Base-by-base conservation (phyloP, 805 yeast species). In the Candida sithepensis region DNA sequence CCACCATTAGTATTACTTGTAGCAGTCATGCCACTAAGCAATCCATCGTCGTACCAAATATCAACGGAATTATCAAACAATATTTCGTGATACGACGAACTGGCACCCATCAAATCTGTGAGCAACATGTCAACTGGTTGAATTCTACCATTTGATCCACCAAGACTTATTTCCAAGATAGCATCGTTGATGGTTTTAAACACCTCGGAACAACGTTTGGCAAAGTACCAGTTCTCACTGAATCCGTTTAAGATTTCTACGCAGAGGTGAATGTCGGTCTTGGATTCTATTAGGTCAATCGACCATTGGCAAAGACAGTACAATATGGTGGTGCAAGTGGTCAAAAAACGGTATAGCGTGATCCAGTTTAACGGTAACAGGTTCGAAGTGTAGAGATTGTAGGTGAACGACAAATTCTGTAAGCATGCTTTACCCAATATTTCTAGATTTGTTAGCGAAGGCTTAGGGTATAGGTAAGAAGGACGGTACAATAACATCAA, bases 321-420 rank as follows among this genome's bases (percentile, higher is more conserved):
- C 2, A 77, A 54, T 18, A 77, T 64, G 1, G 77, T 71, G 19
- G 78, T 70, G 57, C 79, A 74, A n/a, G 69, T 68, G 14, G 75
- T 70, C 26, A 77, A 49, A 22, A 77, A 70, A 44, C 78, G 64
- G 52, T 73, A 71, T 9, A 74, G 55, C 1, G 79, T 73, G 19
- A 74, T 71, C 82, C 82, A 77, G 47, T 73, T 75, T 48, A 73
- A 57, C 0, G 81, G 81, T 28, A 77, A 56, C 37, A 72, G 54
- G 42, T 70, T 72, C 9, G 72, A 65, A 37, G 71, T 68, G 60
- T 72, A 77, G 3, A 77, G 51, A 38, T 67, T 69, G 59, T 75
- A 75, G 1, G 77, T 72, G 54, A 70, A 72, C 18, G 78, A 70
- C 40, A 76, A 57, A 12, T 74, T 71, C 41, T 74, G 72, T 13